Conservation (phyloP, 345 rosid genomes). For the Dipteronia dyeriana region DNA sequence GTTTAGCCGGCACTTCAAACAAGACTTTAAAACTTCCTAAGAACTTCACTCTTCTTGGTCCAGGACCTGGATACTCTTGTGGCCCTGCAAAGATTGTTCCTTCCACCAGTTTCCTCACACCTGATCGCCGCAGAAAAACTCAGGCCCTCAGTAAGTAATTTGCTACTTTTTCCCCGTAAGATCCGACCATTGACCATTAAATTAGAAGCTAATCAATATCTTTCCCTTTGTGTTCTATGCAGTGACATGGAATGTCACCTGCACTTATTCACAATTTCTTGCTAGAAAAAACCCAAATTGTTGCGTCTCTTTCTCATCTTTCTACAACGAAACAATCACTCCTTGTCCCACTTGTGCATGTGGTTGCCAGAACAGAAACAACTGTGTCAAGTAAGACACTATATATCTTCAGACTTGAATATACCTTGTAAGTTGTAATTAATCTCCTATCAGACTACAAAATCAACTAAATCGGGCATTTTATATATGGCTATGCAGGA, state of each 20-base stretch:
- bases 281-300: slow-evolving; percentile 78
- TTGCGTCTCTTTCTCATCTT: slow-evolving; percentile 86
- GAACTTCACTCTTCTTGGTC: slow-evolving; percentile 84
- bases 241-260: slow-evolving; percentile 96
- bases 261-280: slow-evolving; percentile 87
- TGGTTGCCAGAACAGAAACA: slow-evolving; percentile 70
- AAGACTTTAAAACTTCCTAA: slow-evolving; percentile 82
- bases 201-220: neutral
- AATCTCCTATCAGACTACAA: neutral
- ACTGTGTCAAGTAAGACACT: slow-evolving; percentile 70
- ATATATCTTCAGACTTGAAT: slow-evolving; percentile 2
- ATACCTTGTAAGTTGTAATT: neutral
- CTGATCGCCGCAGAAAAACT: slow-evolving; percentile 64
- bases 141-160: slow-evolving; percentile 77
- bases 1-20: slow-evolving; percentile 76
- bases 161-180: neutral
- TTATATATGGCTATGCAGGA: slow-evolving; percentile 40
- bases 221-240: slow-evolving; percentile 21
- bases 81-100: slow-evolving; percentile 81
- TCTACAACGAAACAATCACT: slow-evolving; percentile 82
- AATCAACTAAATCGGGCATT: neutral
- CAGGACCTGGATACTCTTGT: slow-evolving; percentile 88
- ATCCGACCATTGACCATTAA: neutral
- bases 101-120: slow-evolving; percentile 56
- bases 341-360: slow-evolving; percentile 86